Evolutionary conservation across 2,329 filamentous ascomycete genomes (phyloP).

Genomic region (Colletotrichum incanum): DNA sequence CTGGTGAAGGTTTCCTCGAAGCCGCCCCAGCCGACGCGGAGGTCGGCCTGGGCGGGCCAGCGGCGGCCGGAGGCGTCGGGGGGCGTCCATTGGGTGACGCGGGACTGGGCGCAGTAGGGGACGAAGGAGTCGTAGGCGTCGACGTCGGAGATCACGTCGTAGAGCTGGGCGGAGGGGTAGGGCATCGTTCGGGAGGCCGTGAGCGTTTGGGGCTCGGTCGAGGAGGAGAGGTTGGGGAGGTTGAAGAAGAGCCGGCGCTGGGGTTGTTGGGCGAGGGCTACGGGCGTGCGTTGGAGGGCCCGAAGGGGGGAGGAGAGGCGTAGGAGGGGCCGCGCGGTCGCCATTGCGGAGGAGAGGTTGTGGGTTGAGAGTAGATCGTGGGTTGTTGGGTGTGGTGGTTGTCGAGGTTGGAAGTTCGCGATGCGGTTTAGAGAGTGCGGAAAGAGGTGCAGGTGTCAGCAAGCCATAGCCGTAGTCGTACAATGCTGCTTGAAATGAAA

Average conservation of each 20-base stretch:
- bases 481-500: not conserved
- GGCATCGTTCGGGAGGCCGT: conserved; percentile 83
- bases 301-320: conserved; percentile 22
- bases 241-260: conserved; percentile 42
- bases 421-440: conserved; percentile 12
- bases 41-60: conserved; percentile 82
- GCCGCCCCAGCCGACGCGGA: conserved; percentile 88
- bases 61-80: conserved; percentile 64
- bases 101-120: conserved; percentile 87
- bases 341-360: conserved; percentile 8
- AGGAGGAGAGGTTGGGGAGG: conserved; percentile 47
- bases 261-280: not conserved
- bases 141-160: conserved; percentile 90
- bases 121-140: conserved; percentile 88
- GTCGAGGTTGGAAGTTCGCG: not conserved
- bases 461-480: conserved; percentile 5
- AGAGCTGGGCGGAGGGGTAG: conserved; percentile 80
- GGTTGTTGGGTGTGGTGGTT: not conserved
- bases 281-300: not conserved
- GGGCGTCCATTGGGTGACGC: conserved; percentile 81
- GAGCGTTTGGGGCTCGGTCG: conserved; percentile 70
- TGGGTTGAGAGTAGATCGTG: not conserved
- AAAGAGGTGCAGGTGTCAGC: conserved; percentile 4
- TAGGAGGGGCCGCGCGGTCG: conserved; percentile 19
- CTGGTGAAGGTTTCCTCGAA: conserved; percentile 89